Conservation (phyloP, 352 stramenopile genomes). For the Phytophthora foliorum region DNA sequence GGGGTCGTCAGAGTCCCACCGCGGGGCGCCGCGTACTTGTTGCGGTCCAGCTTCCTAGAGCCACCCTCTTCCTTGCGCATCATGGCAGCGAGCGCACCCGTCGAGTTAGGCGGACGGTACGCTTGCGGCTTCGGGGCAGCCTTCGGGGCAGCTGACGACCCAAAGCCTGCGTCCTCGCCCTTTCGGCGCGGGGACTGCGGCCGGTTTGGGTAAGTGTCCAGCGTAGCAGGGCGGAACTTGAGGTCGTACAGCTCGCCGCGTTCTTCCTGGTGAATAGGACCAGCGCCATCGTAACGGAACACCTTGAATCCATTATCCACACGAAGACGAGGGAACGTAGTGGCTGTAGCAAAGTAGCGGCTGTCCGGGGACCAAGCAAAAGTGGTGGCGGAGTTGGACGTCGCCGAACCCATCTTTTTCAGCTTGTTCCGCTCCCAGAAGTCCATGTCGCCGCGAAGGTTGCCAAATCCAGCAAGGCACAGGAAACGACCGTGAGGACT, state of each 20-base stretch:
- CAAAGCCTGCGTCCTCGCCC: conserved; percentile 48
- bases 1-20: conserved; percentile 44
- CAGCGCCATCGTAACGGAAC: conserved; percentile 97
- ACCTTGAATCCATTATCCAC: conserved; percentile 98
- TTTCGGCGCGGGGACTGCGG: conserved; percentile 88
- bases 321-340: conserved; percentile 98
- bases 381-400: conserved; percentile 82
- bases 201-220: conserved; percentile 90
- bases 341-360: conserved; percentile 96
- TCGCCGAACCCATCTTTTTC: conserved; percentile 93
- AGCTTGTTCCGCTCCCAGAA: conserved; percentile 97
- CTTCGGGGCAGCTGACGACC: conserved; percentile 50
- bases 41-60: conserved; percentile 84
- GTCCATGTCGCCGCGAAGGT: conserved; percentile 97
- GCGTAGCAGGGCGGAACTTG: conserved; percentile 82
- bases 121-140: conserved; percentile 76
- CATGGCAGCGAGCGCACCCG: conserved; percentile 93
- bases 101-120: conserved; percentile 90
- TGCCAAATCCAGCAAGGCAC: conserved; percentile 96
- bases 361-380: conserved; percentile 96
- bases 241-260: conserved; percentile 90
- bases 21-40: conserved; percentile 83
- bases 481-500: conserved; percentile 97
- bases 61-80: conserved; percentile 92
- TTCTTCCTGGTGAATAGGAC: conserved; percentile 88